Conservation (phyloP, 2,329 filamentous ascomycete genomes). For the Penicillium sp. region DNA sequence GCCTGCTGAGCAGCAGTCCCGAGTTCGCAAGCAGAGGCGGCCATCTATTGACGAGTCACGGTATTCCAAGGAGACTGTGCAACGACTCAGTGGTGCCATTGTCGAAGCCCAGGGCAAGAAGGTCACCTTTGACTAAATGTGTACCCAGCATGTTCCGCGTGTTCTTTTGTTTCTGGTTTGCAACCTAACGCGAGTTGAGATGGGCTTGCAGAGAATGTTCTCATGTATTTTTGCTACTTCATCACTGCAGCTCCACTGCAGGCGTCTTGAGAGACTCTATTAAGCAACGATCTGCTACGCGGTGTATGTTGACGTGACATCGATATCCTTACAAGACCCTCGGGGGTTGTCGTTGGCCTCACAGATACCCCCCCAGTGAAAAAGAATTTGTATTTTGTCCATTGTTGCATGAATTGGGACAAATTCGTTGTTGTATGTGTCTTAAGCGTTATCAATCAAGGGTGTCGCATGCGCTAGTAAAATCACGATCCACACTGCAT, state of each 20-base stretch:
- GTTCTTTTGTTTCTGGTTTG: neutral
- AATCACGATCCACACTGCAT: conserved; percentile 16
- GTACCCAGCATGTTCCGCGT: neutral
- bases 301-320: conserved; percentile 21
- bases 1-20: conserved; percentile 29
- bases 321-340: neutral
- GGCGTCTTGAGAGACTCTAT: conserved; percentile 6
- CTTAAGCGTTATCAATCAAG: conserved; percentile 23
- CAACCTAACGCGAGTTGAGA: neutral
- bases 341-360: conserved; percentile 1
- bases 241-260: conserved; percentile 7
- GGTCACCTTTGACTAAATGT: conserved; percentile 70
- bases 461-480: conserved; percentile 15
- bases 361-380: conserved; percentile 16
- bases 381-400: conserved; percentile 6
- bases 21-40: conserved; percentile 30
- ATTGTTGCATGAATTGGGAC: conserved; percentile 3
- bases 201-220: neutral
- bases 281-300: conserved; percentile 15
- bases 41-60: conserved; percentile 48
- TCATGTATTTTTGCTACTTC: conserved; percentile 5
- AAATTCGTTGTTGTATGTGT: neutral
- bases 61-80: conserved; percentile 56
- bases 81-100: conserved; percentile 75
- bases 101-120: conserved; percentile 80